Base-by-base conservation (phyloP, 768 basidiomycete species). In the Lactifluus hygrophoroides region DNA sequence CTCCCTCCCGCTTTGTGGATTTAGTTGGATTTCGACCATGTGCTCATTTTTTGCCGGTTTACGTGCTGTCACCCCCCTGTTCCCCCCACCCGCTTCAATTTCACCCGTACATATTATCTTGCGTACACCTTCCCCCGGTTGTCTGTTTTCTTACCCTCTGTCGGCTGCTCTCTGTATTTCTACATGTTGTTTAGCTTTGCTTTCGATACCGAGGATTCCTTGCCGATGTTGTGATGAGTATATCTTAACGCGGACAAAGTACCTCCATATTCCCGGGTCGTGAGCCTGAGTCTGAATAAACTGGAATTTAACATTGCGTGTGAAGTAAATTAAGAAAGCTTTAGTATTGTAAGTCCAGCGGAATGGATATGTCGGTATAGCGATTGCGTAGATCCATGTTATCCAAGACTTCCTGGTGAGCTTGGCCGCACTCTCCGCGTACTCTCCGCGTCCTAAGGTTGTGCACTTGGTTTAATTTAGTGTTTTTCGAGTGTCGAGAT, bases 121-220 rank as follows among this genome's bases (percentile, higher is more conserved):
- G 46, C 42, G 21, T 43, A 6, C 30, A 27, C 54, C 37, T 42
- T 38, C 40, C 63, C 56, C 54, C 21, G 35, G 16, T 45, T 54
- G 49, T 32, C 43, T 52, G 5, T n/a, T 47, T 60, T 56, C 38
- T 13, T 43, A 44, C 42, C 27, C 30, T 14, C 54, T 61, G 58
- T 57, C n/a, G 37, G 27, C 44, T 55, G 60, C 51, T 56, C 59
- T 57, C 49, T 64, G 63, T 64, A 64, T 62, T 62, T 46, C 25
- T 64, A 64, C 61, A 2, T 54, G 49, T 64, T 62, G 61, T 64
- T 57, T 55, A 28, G 61, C 47, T 53, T 47, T 62, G 56, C 63
- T 64, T 53, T 61, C 59, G 56, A 64, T 62, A 64, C 60, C 58
- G 61, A 54, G 52, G 52, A 44, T 52, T 43, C 35, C 47, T 32